Conservation (phyloP, 257 asterid genomes). For the Gynochthodes officinalis region DNA sequence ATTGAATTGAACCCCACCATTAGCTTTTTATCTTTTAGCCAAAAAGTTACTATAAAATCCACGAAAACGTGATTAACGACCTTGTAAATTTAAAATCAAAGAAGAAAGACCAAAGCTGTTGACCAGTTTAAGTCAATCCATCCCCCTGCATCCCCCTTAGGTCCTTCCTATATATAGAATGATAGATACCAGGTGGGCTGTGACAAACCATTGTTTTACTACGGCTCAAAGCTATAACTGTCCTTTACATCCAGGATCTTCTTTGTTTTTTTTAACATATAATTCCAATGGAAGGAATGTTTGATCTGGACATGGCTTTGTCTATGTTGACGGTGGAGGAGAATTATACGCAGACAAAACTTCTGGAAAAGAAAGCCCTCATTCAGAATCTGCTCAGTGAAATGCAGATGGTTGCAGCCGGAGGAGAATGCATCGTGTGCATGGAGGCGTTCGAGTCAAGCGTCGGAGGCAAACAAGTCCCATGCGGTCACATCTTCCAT, state of each 20-base stretch:
- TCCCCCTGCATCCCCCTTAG: neutral
- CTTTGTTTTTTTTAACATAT: too few relatives aligned
- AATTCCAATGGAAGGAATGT: neutral
- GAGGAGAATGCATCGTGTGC: slow-evolving; percentile 18
- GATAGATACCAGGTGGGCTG: neutral
- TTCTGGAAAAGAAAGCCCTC: neutral
- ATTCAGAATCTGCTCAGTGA: slow-evolving; percentile 8
- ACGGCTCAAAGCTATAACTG: too few relatives aligned
- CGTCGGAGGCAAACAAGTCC: slow-evolving; percentile 14
- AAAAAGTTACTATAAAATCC: too few relatives aligned
- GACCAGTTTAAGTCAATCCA: neutral
- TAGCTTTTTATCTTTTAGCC: too few relatives aligned
- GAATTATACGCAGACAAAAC: neutral
- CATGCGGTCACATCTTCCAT: slow-evolving; percentile 21
- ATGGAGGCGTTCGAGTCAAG: slow-evolving; percentile 2
- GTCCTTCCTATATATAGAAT: too few relatives aligned
- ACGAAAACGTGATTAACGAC: too few relatives aligned
- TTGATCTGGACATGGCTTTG: slow-evolving; percentile 19
- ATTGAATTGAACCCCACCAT: too few relatives aligned
- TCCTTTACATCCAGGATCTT: too few relatives aligned
- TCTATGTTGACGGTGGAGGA: slow-evolving; percentile 12
- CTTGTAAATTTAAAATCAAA: too few relatives aligned
- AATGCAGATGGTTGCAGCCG: slow-evolving; percentile 14
- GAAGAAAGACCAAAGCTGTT: neutral
- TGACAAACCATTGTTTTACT: too few relatives aligned